These are phyloP conservation scores for Nadsonia fulvescens DNA, from an alignment of 805 yeast species.

Conservation along the genomic window DNA sequence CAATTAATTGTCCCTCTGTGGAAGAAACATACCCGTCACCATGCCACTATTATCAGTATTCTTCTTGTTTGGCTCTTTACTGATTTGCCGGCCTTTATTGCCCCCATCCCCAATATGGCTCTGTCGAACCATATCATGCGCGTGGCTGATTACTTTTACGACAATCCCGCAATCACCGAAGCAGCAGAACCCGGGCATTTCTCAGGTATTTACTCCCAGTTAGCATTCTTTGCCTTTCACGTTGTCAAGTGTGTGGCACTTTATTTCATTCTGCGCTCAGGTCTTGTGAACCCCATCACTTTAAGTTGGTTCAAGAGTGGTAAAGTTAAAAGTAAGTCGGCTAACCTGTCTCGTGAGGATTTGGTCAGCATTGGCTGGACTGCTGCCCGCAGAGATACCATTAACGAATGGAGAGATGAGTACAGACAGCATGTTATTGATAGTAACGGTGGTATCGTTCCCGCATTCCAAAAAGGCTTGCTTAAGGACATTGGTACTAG, in stretches of 20 bases:
- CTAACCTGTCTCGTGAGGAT: conserved; percentile 21
- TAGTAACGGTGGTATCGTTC: conserved; percentile 47
- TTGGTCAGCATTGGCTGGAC: conserved; percentile 77
- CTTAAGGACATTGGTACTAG: conserved; percentile 37
- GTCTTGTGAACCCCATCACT: conserved; percentile 61
- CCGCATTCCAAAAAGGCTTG: conserved; percentile 58
- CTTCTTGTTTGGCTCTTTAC: conserved; percentile 65
- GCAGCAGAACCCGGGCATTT: conserved; percentile 29
- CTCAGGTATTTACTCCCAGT: conserved; percentile 29
- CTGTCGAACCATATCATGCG: conserved; percentile 41
- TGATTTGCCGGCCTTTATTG: conserved; percentile 73
- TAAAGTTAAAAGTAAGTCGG: conserved; percentile 14
- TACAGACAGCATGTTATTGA: conserved; percentile 48
- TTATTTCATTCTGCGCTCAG: conserved; percentile 42
- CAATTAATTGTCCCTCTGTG: conserved; percentile 70
- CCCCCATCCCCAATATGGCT: conserved; percentile 87
- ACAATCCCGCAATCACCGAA: conserved; percentile 27
- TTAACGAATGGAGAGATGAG: conserved; percentile 50
- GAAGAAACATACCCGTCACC: conserved; percentile 25
- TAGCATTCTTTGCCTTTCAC: conserved; percentile 58
- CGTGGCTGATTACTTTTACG: conserved; percentile 20
- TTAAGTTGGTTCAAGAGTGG: conserved; percentile 22
- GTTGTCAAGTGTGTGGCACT: conserved; percentile 38
- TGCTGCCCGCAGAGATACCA: conserved; percentile 61
- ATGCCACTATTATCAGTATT: conserved; percentile 13